Base-by-base conservation (phyloP, 2,329 filamentous ascomycete species). In the Delphinella strobiligena region DNA sequence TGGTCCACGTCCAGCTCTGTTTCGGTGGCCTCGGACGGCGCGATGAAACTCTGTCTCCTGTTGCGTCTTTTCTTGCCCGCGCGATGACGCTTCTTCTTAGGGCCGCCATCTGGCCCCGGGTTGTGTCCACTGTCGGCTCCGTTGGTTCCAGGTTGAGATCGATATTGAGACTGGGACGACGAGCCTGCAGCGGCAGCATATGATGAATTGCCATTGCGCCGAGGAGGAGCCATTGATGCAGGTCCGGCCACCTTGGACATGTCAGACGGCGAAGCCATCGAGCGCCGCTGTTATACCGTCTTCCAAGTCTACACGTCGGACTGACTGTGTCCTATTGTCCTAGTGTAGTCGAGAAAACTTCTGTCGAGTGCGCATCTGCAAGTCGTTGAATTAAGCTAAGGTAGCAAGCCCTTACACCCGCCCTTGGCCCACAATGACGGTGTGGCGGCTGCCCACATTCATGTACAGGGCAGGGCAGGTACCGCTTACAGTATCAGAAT, bases 41-140 rank as follows among this genome's bases (percentile, higher is more conserved):
- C 68, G 17, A 82, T 80, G 55, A 94, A 94, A 7, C 86, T 93
- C 64, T 84, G 84, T 46, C 83, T 75, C 47, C 86, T 75, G 45
- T 76, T 63, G 43, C 76, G 77, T 61, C 82, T 82, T 64, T 86
- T 87, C 69, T 80, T 88, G 29, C 82, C 81, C 22, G 75, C 79
- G 33, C 83, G 75, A 58, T 86, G 80, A 51, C 78, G 80, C 55
- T 80, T 82, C 56, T 85, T 83, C 66, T 73, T 73, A 31, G 19
- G 37, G 16, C 22, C 41, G 11, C 41, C 41, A 16, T 31, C 27
- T 14, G 3, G 16, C 27, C 18, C 14, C 11, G 34, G 18, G 5
- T 14, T 24, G 34, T 10, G 18, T 9, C 5, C 11, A 19, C 33
- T 19, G 9, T n/a, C 14, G 14, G 33, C 14, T n/a, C 9, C 14